These are phyloP conservation scores for Mycena filopes DNA, from an alignment of 768 basidiomycete species.

Conservation along the genomic window DNA sequence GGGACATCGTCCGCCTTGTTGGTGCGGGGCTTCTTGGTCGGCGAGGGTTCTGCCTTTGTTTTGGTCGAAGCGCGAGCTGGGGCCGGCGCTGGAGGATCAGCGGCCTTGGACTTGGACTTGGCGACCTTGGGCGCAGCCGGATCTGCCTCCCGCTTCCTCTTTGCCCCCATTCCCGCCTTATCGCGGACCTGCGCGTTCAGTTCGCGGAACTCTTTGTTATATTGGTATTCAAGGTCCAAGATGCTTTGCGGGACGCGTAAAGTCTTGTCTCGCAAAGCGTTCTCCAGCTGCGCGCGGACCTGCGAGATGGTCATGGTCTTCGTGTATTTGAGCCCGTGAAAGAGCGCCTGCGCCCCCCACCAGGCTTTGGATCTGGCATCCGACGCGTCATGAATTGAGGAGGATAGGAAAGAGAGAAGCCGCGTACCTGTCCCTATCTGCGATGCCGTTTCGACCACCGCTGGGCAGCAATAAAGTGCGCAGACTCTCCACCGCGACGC, in stretches of 20 bases:
- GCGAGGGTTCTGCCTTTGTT: conserved; percentile 6
- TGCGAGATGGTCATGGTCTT: conserved; percentile 28
- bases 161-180: conserved; percentile 27
- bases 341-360: conserved; percentile 34
- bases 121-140: conserved; percentile 15
- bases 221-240: conserved; percentile 29
- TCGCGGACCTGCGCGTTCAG: conserved; percentile 34
- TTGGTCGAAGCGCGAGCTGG: background rate
- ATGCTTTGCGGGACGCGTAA: conserved; percentile 29
- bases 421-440: conserved; percentile 28
- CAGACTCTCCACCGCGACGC: conserved; percentile 27
- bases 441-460: conserved; percentile 27
- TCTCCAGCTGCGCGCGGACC: conserved; percentile 28
- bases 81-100: background rate
- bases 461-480: conserved; percentile 23
- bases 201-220: conserved; percentile 33
- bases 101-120: conserved; percentile 21
- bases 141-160: conserved; percentile 24
- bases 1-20: conserved; percentile 8
- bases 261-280: conserved; percentile 30
- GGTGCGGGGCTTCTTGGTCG: conserved; percentile 28
- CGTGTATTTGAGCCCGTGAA: conserved; percentile 29
- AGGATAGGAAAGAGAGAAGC: background rate
- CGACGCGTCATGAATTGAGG: background rate
- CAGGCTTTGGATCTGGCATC: conserved; percentile 24